Base-by-base conservation (phyloP, 108 stramenopile genomes). In the Skeletonema menzelii region DNA sequence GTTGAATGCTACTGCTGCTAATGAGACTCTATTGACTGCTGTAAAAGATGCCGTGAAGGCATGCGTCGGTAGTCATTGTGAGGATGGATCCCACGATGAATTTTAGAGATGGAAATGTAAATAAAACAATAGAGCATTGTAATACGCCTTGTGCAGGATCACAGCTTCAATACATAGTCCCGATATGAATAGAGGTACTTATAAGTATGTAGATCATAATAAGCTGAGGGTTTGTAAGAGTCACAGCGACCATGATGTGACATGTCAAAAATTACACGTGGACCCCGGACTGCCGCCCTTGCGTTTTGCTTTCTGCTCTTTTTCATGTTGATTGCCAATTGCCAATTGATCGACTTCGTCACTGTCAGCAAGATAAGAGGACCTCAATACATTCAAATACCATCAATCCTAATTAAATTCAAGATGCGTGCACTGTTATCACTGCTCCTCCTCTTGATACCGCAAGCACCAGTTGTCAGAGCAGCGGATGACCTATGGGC, bases 401-500 rank as follows among this genome's bases (percentile, higher is more conserved):
- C 4, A 42, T 11, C n/a, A 42, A 42, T 1, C 15, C 40, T 15
- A n/a, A n/a, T n/a, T 0, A 42, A 15, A 42, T 15, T 15, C 10
- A 53, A 8, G 49, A 20, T 53, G 49, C 49, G 49, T 24, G 19
- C 49, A 53, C 22, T 53, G 24, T 24, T 22, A 53, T 53, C 49
- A 22, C 59, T 60, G 2, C 59, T 60, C 14, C 2, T 24, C 59
- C 27, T 60, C 10, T 6, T 60, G 8, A 2, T 19, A 31, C n/a
- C 22, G 11, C 32, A 24, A 5, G 27, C 28, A 11, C 59, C 13
- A 60, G 17, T 24, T 56, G 66, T 62, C 11, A 38, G 27, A 27
- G 67, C 67, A 13, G 63, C 70, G 32, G 70, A 72, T 17, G 77
- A 78, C 40, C 70, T 78, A 22, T 71, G 70, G 77, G 46, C 42